Evolutionary conservation across 1,284 basidiomycete species (phyloP).

Genomic region (Pterulicium gracile): DNA sequence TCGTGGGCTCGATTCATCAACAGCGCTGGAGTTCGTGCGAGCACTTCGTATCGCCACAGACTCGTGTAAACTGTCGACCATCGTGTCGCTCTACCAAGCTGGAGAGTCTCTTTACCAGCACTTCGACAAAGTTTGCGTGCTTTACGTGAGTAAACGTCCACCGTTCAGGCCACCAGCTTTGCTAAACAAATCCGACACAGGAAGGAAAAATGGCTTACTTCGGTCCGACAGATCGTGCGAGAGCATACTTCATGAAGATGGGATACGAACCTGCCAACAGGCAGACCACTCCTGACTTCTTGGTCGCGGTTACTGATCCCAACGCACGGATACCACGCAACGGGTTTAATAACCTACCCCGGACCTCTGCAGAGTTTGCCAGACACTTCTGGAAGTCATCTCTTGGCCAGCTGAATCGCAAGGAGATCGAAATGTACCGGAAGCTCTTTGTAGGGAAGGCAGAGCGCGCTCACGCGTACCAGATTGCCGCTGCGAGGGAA

Average conservation of each 20-base stretch:
- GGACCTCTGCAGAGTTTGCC: constrained; percentile 53
- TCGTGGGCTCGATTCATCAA: constrained; percentile 63
- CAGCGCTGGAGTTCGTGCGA: constrained; percentile 55
- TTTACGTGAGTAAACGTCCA: constrained; percentile 26
- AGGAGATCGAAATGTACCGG: constrained; percentile 25
- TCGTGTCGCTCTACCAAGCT: constrained; percentile 67
- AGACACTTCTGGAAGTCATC: constrained; percentile 22
- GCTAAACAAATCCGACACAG: background rate
- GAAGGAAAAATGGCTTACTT: constrained; percentile 69
- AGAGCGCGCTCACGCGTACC: constrained; percentile 20
- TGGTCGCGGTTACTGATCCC: constrained; percentile 50
- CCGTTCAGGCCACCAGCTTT: too few relatives aligned
- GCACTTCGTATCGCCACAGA: constrained; percentile 53
- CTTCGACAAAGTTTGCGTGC: constrained; percentile 63
- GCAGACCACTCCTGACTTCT: constrained; percentile 64
- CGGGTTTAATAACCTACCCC: constrained; percentile 40
- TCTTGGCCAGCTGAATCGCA: constrained; percentile 17
- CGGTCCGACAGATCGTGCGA: constrained; percentile 49
- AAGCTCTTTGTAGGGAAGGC: constrained; percentile 18
- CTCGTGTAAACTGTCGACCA: constrained; percentile 37
- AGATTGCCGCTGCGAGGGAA: constrained; percentile 16
- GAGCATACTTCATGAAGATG: constrained; percentile 56
- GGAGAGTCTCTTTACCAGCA: constrained; percentile 39
- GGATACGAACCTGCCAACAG: constrained; percentile 50
- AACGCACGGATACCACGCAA: constrained; percentile 41